Evolutionary conservation across 306 rosid genomes (phyloP), one percentile per base, ranked within the genome.

Genomic region (Quercus dentata): DNA sequence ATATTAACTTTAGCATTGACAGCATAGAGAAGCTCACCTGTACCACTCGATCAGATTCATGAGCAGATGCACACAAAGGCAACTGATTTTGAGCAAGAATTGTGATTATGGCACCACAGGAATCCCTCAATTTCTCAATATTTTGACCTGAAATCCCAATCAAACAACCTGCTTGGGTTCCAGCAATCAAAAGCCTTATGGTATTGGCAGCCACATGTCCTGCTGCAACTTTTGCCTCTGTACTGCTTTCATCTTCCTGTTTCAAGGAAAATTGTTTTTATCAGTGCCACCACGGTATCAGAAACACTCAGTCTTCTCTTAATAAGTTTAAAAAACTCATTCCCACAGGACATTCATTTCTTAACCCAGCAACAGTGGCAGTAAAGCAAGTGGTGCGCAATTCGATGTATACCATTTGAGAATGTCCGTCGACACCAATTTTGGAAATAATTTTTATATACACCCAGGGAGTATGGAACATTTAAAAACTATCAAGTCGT

Each of bases 161-260:
- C 79, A 94, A 87, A 23, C 87, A 89, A 82, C 98, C 98, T 20
- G 97, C 98, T 79, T 94, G 98, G 61, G 97, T 91, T 78, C 98
- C 98, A 76, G 97, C 98, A 81, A 94, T 94, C 86, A 94, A 82
- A 81, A 94, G 97, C 86, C 97, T 89, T 79, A 94, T 87, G 19
- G 97, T 88, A 83, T 94, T 92, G 67, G 98, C 98, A 87, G 95
- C 97, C 79, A 94, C 91, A 78, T 94, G 97, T 75, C 97, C 96
- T 20, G 90, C 89, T 14, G 85, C 89, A 81, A 91, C 85, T 86
- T 87, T 94, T 65, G 87, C 82, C 85, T 94, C 98, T 3, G 77
- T 61, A 78, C 78, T 86, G 78, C 83, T 80, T 71, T 89, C 97
- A 86, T 91, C 98, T 80, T 94, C 98, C 98, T 94, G 90, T 82